Base-by-base conservation (phyloP, 139 green algal genomes). In the Astrephomene gubernaculifera region DNA sequence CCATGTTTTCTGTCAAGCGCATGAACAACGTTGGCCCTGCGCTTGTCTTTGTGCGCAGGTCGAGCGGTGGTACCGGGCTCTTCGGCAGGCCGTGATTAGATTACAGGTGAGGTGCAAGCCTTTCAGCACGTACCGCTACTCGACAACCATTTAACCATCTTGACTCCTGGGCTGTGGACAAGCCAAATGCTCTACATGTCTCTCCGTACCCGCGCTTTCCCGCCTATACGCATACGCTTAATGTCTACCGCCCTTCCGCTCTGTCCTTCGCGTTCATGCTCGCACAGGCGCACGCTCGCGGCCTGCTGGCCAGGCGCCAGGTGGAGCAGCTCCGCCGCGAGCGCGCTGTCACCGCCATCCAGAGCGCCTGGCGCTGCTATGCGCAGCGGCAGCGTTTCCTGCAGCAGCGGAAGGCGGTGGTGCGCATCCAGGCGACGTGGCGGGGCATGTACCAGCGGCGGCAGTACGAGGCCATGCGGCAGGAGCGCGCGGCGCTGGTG, bases 401-500 rank as follows among this genome's bases (percentile, higher is more conserved):
- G 53, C 45, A 52, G 38, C 1, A 69, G 70, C 52, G 44, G 25
- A 31, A n/a, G n/a, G 65, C 74, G 41, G 70, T 41, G 38, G 14
- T 41, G 25, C 63, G 54, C n/a, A 8, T 90, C 39, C 91, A 95
- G 89, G 87, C 84, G 45, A 36, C 73, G 44, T 97, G 91, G 89
- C 90, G 94, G 10, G 69, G 80, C 60, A 84, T 90, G 72, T 57
- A 25, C 14, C 17, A 57, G 12, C 49, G 12, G 49, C 14, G 49
- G 49, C 49, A 67, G 7, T 10, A 14, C 35, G 60, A 83, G 76
- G 60, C 2, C 19, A 45, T 72, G 2, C 57, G 76, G 22, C 24
- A 38, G 29, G 80, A 86, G 69, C 68, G 68, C 35, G 70, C 70
- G 14, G 85, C 64, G 70, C 52, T 83, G 31, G 22, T 36, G 35